phyloP scores from a whole-genome alignment of 257 asterid species.

The Phtheirospermum japonicum region DNA sequence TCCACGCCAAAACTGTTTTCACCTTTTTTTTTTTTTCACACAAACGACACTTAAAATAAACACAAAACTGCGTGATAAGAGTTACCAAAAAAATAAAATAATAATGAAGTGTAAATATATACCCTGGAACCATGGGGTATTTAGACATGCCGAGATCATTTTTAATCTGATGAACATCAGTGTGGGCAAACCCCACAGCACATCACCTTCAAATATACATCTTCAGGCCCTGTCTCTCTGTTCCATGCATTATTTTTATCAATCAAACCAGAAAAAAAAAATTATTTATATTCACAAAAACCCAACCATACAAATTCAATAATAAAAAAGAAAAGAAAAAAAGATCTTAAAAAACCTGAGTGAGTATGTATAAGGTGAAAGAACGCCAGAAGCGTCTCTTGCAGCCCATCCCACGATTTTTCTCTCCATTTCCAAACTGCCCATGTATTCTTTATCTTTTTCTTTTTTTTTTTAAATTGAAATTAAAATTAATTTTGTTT shows the following conservation, averaged over 20 bases:
- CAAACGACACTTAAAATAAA: too few species aligned
- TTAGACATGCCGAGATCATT: conserved; percentile 95
- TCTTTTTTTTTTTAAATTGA: not conserved
- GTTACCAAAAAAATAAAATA: not conserved
- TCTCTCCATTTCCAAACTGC: conserved; percentile 61
- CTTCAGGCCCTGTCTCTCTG: conserved; percentile 81
- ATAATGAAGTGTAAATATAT: conserved; percentile 4
- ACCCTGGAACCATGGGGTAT: conserved; percentile 99
- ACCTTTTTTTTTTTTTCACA: too few species aligned
- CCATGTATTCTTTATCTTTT: conserved; percentile 32
- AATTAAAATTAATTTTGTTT: not conserved
- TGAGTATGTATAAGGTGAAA: conserved; percentile 68
- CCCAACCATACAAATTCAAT: not conserved
- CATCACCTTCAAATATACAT: conserved; percentile 70
- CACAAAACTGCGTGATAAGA: too few species aligned
- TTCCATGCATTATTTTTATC: conserved; percentile 14
- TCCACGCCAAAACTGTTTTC: too few species aligned
- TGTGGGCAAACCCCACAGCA: conserved; percentile 93
- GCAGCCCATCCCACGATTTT: conserved; percentile 82
- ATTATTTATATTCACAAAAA: not conserved
- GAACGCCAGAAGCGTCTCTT: conserved; percentile 76
- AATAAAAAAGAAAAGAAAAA: not conserved
- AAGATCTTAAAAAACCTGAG: conserved; percentile 51
- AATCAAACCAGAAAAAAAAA: not conserved
- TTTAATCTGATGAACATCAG: conserved; percentile 79